Percentiles rank a stretch among this genome's conserved stretches.
These are phyloP conservation scores for Suillus cothurnatus DNA, from an alignment of 768 basidiomycete species.

Conservation along the genomic window DNA sequence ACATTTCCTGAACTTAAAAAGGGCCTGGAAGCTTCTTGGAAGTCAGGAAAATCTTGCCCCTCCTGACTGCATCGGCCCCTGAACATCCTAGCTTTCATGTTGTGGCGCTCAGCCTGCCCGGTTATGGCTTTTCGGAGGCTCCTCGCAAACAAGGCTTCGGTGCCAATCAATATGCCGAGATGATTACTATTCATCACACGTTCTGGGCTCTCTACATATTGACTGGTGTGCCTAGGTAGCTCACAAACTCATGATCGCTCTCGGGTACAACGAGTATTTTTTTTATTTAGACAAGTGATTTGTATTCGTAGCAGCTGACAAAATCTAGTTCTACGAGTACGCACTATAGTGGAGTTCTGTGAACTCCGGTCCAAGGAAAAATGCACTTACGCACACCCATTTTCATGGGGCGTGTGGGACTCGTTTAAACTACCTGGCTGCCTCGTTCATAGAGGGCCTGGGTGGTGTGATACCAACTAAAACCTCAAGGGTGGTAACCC, in stretches of 20 bases:
- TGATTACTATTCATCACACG: conserved; percentile 15
- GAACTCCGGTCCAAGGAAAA: no score
- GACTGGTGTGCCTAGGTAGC: conserved; percentile 35
- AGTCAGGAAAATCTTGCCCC: conserved; percentile 51
- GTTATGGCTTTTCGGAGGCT: conserved; percentile 60
- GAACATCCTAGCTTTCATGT: conserved; percentile 63
- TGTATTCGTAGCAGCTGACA: no score
- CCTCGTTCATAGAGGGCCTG: no score
- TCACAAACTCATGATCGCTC: conserved; percentile 49
- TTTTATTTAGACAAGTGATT: no score
- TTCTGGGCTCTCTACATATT: conserved; percentile 2
- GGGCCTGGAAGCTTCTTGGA: conserved; percentile 68
- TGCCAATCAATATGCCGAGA: conserved; percentile 54
- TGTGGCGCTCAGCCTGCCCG: conserved; percentile 37
- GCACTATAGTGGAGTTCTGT: no score
- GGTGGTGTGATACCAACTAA: no score
- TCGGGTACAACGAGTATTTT: conserved; percentile 34
- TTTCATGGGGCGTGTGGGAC: no score
- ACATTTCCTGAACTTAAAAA: conserved; percentile 17
- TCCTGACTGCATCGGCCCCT: conserved; percentile 43
- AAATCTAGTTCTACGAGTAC: no score
- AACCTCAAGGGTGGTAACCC: no score
- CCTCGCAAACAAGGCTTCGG: conserved; percentile 55
- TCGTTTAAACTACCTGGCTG: no score
- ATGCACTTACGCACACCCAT: no score